Percentiles rank a stretch among this genome's conserved stretches.
phyloP scores from a whole-genome alignment of 2,329 filamentous ascomycete genomes.

The Aspergillus udagawae region DNA sequence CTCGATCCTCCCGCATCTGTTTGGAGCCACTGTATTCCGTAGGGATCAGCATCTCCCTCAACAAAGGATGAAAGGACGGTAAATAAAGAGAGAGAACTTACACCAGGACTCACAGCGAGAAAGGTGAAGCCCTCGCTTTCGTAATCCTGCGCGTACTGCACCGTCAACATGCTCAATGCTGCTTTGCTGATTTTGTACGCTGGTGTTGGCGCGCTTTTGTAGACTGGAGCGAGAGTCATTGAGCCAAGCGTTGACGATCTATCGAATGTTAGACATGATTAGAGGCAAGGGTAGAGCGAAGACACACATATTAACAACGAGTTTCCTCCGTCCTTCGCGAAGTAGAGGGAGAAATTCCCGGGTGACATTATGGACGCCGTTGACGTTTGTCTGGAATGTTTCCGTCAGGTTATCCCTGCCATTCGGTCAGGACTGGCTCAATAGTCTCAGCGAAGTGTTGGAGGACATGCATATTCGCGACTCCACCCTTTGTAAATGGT shows the following conservation, averaged over 20 bases:
- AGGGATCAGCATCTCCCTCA: neutral
- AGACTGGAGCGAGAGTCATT: slow-evolving; percentile 26
- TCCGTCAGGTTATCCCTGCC: slow-evolving; percentile 34
- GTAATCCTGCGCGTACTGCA: slow-evolving; percentile 25
- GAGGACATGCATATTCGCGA: slow-evolving; percentile 22
- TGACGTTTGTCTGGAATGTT: slow-evolving; percentile 42
- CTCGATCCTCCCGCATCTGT: slow-evolving; percentile 41
- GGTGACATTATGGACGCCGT: slow-evolving; percentile 39
- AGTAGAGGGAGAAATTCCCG: slow-evolving; percentile 38
- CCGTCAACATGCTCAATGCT: slow-evolving; percentile 46
- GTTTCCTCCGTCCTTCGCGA: slow-evolving; percentile 38
- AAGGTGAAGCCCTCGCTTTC: slow-evolving; percentile 41
- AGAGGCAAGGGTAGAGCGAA: neutral
- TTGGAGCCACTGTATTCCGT: slow-evolving; percentile 39
- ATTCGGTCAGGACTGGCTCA: neutral
- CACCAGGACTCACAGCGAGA: slow-evolving; percentile 42
- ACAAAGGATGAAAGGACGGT: neutral
- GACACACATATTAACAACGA: slow-evolving; percentile 44
- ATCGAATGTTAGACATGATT: neutral
- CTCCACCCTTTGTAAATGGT: slow-evolving; percentile 10
- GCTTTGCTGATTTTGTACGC: slow-evolving; percentile 48
- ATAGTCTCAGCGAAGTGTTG: neutral
- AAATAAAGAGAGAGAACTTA: slow-evolving; percentile 23
- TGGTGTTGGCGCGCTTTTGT: slow-evolving; percentile 21
- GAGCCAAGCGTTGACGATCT: slow-evolving; percentile 45